phyloP scores from a whole-genome alignment of 2,329 filamentous ascomycete species.

The Arthrinium puccinioides region DNA sequence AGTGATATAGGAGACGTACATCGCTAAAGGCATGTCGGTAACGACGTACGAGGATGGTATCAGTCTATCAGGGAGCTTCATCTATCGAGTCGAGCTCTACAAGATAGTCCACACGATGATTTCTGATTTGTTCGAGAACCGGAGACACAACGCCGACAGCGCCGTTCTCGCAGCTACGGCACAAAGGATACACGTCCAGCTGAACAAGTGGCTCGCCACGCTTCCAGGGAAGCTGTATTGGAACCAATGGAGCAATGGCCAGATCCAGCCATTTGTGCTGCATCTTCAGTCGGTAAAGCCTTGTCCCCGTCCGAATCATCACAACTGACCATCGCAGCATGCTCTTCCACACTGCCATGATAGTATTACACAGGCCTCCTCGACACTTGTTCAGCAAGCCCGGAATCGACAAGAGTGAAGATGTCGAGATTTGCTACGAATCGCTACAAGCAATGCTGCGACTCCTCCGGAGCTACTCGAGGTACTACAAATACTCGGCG shows the following conservation, averaged over 20 bases:
- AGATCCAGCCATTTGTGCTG: conserved; percentile 37
- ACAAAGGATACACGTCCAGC: conserved; percentile 36
- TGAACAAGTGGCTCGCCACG: conserved; percentile 38
- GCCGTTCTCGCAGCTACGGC: conserved; percentile 33
- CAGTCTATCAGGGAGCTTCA: conserved; percentile 34
- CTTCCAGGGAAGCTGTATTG: conserved; percentile 40
- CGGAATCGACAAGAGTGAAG: conserved; percentile 31
- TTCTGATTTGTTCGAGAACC: conserved; percentile 42
- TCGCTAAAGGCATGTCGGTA: conserved; percentile 33
- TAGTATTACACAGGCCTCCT: conserved; percentile 42
- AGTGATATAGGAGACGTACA: conserved; percentile 43
- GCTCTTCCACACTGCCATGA: conserved; percentile 43
- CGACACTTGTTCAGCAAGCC: conserved; percentile 32
- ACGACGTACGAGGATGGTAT: conserved; percentile 39
- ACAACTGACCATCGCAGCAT: conserved; percentile 19
- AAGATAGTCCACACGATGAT: conserved; percentile 44
- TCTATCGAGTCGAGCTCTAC: conserved; percentile 38
- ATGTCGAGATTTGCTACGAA: conserved; percentile 42
- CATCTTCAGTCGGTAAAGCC: conserved; percentile 31
- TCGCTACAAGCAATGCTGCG: conserved; percentile 37
- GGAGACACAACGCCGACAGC: conserved; percentile 30
- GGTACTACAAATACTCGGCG: conserved; percentile 34
- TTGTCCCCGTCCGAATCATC: too few relatives aligned
- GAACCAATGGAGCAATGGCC: conserved; percentile 42
- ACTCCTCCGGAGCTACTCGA: conserved; percentile 34